Conservation (phyloP, 2,329 filamentous ascomycete species). For the Aphanoascus verrucosus region DNA sequence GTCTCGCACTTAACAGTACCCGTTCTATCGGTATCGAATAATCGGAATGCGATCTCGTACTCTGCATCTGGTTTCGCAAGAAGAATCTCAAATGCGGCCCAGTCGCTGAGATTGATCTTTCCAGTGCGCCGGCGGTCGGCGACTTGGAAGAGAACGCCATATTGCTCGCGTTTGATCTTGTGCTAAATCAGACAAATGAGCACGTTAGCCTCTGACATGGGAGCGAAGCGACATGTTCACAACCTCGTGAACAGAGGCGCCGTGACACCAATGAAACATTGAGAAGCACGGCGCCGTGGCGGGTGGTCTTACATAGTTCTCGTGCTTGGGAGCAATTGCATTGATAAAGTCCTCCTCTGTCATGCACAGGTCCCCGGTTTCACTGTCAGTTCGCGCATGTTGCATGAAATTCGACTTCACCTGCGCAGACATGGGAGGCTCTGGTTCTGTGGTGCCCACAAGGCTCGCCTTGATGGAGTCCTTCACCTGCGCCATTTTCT, state of each 20-base stretch:
- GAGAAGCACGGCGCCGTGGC: conserved; percentile 18
- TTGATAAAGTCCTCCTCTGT: conserved; percentile 78
- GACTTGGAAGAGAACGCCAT: conserved; percentile 82
- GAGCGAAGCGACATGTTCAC: conserved; percentile 1
- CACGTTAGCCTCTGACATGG: background rate
- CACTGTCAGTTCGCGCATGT: conserved; percentile 64
- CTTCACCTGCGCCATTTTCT: conserved; percentile 44
- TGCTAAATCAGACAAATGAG: conserved; percentile 48
- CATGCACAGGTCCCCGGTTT: conserved; percentile 69
- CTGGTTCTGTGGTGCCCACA: conserved; percentile 47
- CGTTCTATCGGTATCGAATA: conserved; percentile 78
- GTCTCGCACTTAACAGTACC: conserved; percentile 83
- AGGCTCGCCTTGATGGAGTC: conserved; percentile 71
- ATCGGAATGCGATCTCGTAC: conserved; percentile 95
- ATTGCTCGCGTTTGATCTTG: conserved; percentile 95
- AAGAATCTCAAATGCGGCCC: conserved; percentile 88
- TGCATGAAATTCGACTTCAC: conserved; percentile 65
- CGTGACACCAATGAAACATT: conserved; percentile 1
- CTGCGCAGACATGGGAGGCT: conserved; percentile 58
- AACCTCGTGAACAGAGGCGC: background rate
- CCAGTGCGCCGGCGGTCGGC: conserved; percentile 70
- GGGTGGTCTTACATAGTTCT: conserved; percentile 69
- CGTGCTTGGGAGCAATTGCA: conserved; percentile 71
- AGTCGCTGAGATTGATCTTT: conserved; percentile 69
- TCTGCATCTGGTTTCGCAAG: conserved; percentile 90